Evolutionary conservation across 495 filamentous ascomycete genomes (phyloP).

Genomic region (Parachaetomium inaequale): DNA sequence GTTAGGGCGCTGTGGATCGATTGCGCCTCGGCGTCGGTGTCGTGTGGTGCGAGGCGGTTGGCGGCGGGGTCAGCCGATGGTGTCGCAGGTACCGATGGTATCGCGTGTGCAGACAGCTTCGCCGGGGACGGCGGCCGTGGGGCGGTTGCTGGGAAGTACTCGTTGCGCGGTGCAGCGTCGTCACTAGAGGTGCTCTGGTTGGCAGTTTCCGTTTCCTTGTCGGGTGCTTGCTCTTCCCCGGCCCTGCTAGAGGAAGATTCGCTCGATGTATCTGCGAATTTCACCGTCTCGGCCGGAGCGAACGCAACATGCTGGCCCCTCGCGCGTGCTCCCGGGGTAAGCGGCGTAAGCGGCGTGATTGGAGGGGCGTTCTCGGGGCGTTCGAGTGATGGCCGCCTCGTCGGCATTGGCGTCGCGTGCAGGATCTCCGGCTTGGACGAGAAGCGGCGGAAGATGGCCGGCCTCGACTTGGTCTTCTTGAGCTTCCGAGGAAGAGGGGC

Average conservation of each 20-base stretch:
- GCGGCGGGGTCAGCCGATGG: neutral
- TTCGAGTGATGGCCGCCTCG: neutral
- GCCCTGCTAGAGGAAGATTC: neutral
- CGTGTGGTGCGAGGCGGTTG: slow-evolving; percentile 6
- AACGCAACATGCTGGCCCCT: slow-evolving; percentile 12
- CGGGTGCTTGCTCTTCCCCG: neutral
- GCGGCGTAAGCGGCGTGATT: too few species aligned
- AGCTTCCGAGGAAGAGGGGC: slow-evolving; percentile 60
- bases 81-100: neutral
- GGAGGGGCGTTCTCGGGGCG: neutral
- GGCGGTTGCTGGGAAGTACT: neutral
- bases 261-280: neutral
- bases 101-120: neutral
- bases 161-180: neutral
- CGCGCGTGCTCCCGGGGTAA: neutral
- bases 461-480: slow-evolving; percentile 28
- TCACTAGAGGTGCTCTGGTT: neutral
- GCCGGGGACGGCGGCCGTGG: neutral
- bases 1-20: slow-evolving; percentile 25
- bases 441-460: slow-evolving; percentile 40
- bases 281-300: neutral
- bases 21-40: slow-evolving; percentile 39
- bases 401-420: neutral
- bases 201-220: neutral
- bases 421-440: slow-evolving; percentile 33